Evolutionary conservation across 495 filamentous ascomycete species (phyloP), one percentile per base, ranked within the genome.

Genomic region (Penicillium verhagenii): DNA sequence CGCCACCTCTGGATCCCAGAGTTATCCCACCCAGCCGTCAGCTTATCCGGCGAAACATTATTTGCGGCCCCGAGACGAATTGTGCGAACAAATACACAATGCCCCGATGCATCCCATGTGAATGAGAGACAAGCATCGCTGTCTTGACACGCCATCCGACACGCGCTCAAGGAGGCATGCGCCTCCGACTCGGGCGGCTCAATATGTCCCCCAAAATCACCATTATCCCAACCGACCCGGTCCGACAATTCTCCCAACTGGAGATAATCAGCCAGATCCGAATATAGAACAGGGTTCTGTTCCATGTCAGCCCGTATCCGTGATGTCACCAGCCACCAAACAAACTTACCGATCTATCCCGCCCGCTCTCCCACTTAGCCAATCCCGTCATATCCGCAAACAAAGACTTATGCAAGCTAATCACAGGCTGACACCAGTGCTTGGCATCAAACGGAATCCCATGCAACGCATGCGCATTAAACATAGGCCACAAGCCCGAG

Each of bases 401-500:
- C 20, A 52, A 43, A 1, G 66, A 63, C 57, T 83, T 80, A 57
- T 83, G 80, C 72, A 83, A 70, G 20, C 71, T 82, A 53, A 83
- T 59, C 0, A 74, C 75, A 7, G 80, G 79, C 47, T 80, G 76
- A 49, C 80, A 83, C 79, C 78, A 81, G 47, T 72, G 61, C 7
- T 61, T 42, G 23, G 67, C 54, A n/a, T 68, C 56, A 40, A 69
- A 73, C 1, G 74, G 71, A 37, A 75, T 70, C 0, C 61, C 54
- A 47, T 81, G 73, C 6, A 72, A 47, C 5, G 69, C 51, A 44
- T 67, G 67, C 13, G 69, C 60, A 47, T 80, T 81, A 60, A 83
- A 79, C 72, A 82, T 79, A 0, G 81, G 82, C 69, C 74, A 82
- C 20, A 73, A 64, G 51, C 79, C 79, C 1, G 70, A 70, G 18